These are phyloP conservation scores for Coprinellus micaceus DNA, from an alignment of 768 basidiomycete genomes.

Conservation along the genomic window DNA sequence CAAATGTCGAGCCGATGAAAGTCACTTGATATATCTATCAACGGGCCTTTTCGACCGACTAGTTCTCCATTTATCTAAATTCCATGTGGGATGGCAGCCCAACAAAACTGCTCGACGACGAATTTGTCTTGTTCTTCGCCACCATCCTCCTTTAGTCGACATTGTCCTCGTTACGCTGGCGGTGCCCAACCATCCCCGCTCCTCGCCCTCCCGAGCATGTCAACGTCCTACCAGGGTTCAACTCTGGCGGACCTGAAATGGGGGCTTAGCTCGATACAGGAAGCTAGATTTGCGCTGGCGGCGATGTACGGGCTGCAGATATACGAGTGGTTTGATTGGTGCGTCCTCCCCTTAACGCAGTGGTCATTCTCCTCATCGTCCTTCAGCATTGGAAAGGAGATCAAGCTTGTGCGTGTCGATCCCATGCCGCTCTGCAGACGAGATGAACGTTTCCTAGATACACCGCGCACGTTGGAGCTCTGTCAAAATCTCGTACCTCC, in stretches of 20 bases:
- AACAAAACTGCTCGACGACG: background rate
- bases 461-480: slow-evolving; percentile 35
- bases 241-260: background rate
- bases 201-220: background rate
- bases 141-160: background rate
- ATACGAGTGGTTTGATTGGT: slow-evolving; percentile 38
- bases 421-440: background rate
- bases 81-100: background rate
- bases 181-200: background rate
- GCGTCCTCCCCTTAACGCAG: slow-evolving; percentile 8
- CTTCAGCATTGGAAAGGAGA: slow-evolving; percentile 26
- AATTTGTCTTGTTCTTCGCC: background rate
- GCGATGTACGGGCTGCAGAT: slow-evolving; percentile 11
- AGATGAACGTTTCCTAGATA: slow-evolving; percentile 21
- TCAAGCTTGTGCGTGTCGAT: slow-evolving; percentile 27
- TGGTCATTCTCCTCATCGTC: background rate
- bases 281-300: background rate
- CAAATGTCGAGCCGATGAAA: background rate
- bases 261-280: background rate
- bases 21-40: background rate
- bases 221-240: background rate
- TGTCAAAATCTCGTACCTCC: slow-evolving; percentile 36
- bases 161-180: background rate
- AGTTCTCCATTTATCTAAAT: slow-evolving; percentile 6
- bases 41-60: background rate